These are phyloP conservation scores for Scedosporium dehoogii DNA, from an alignment of 2,329 filamentous ascomycete genomes.

Conservation along the genomic window DNA sequence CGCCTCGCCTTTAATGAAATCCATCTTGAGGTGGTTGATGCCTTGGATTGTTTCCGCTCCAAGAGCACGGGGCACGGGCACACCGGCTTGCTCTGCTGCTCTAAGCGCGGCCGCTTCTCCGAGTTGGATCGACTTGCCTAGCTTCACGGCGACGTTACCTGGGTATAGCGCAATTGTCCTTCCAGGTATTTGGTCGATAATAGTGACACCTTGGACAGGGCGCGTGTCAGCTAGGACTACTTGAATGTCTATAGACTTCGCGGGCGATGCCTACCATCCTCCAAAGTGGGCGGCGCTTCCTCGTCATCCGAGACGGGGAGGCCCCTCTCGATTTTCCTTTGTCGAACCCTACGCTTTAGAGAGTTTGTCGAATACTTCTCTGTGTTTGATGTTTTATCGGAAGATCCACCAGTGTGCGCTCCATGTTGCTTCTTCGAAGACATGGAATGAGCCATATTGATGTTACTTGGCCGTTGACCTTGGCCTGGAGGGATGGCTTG, in stretches of 20 bases:
- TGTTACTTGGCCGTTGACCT: too few relatives aligned
- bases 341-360: not conserved
- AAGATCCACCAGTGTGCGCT: too few relatives aligned
- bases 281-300: not conserved
- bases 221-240: not conserved
- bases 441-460: too few relatives aligned
- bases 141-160: conserved; percentile 17
- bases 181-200: conserved; percentile 13
- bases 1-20: conserved; percentile 15
- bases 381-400: too few relatives aligned
- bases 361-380: too few relatives aligned
- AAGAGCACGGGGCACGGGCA: conserved; percentile 16
- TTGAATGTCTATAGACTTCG: not conserved
- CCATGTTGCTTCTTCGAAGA: too few relatives aligned
- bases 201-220: conserved; percentile 9
- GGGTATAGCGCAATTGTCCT: conserved; percentile 15
- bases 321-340: not conserved
- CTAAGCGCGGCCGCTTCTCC: conserved; percentile 17
- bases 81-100: conserved; percentile 10
- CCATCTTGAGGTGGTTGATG: conserved; percentile 16
- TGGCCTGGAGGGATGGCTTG: too few relatives aligned
- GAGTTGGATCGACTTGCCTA: conserved; percentile 14
- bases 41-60: conserved; percentile 10
- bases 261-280: not conserved
- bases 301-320: not conserved